Conservation (phyloP, 805 yeast species). For the Wickerhamiella kurtzmanii region DNA sequence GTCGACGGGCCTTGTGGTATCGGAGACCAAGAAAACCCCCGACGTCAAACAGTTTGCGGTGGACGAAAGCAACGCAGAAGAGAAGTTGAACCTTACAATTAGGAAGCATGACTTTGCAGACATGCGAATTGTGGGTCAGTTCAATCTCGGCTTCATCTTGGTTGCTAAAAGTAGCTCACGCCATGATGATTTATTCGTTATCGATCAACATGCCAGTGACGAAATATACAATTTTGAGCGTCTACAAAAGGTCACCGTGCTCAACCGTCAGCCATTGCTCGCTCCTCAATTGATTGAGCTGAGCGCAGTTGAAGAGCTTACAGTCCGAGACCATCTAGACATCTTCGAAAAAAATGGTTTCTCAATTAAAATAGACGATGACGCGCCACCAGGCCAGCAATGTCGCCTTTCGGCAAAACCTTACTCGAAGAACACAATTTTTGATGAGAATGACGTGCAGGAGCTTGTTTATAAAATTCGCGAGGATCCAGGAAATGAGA, state of each 20-base stretch:
- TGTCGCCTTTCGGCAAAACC: conserved; percentile 55
- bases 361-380: conserved; percentile 38
- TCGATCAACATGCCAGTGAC: conserved; percentile 97
- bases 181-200: conserved; percentile 55
- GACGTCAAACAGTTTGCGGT: conserved; percentile 24
- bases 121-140: conserved; percentile 84
- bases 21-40: conserved; percentile 1
- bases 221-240: conserved; percentile 85
- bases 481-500: conserved; percentile 36
- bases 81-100: conserved; percentile 44
- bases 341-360: conserved; percentile 70
- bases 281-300: conserved; percentile 44
- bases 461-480: conserved; percentile 61
- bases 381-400: conserved; percentile 41
- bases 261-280: conserved; percentile 62
- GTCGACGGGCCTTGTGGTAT: conserved; percentile 1
- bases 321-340: conserved; percentile 45
- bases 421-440: conserved; percentile 51
- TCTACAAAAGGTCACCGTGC: conserved; percentile 39
- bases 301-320: conserved; percentile 64
- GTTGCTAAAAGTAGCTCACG: conserved; percentile 32
- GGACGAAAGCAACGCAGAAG: conserved; percentile 41
- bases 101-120: conserved; percentile 55
- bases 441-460: conserved; percentile 51
- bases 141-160: conserved; percentile 86